These are phyloP conservation scores for Geosmithia putterillii DNA, from an alignment of 2,329 filamentous ascomycete genomes.

Conservation along the genomic window DNA sequence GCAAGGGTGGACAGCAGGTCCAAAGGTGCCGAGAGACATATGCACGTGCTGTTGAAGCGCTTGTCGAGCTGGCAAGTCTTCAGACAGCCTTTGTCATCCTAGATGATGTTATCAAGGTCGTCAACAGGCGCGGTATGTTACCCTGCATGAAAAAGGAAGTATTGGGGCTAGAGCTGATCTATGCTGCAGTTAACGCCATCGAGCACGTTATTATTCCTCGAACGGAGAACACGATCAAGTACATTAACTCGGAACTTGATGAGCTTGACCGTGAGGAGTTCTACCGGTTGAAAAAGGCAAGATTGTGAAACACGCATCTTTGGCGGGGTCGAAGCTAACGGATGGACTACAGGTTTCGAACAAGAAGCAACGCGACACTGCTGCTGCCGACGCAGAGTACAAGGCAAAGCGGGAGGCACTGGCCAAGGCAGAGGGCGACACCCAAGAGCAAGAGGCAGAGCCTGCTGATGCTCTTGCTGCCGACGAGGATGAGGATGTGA, in stretches of 20 bases:
- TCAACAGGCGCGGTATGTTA: conserved; percentile 74
- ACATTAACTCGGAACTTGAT: conserved; percentile 97
- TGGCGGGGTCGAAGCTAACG: conserved; percentile 2
- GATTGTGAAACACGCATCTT: background rate
- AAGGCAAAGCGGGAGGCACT: conserved; percentile 53
- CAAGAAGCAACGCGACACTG: conserved; percentile 71
- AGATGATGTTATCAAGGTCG: conserved; percentile 98
- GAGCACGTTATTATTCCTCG: conserved; percentile 94
- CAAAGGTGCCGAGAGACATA: conserved; percentile 94
- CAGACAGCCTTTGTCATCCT: conserved; percentile 97
- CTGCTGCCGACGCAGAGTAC: conserved; percentile 61
- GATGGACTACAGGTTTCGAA: conserved; percentile 50
- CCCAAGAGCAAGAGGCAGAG: conserved; percentile 21
- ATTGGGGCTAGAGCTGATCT: conserved; percentile 2
- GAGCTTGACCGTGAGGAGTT: conserved; percentile 97
- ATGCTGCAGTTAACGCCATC: conserved; percentile 76
- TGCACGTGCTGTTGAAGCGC: conserved; percentile 83
- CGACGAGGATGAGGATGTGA: conserved; percentile 73
- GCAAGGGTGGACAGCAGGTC: conserved; percentile 95
- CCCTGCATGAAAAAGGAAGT: conserved; percentile 6
- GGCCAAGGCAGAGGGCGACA: conserved; percentile 13
- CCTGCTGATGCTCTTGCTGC: conserved; percentile 56
- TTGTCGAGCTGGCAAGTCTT: conserved; percentile 88
- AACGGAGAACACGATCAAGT: conserved; percentile 99
- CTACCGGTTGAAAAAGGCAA: conserved; percentile 81